Base-by-base conservation (phyloP, 257 asterid genomes). In the Solanum sejunctum region DNA sequence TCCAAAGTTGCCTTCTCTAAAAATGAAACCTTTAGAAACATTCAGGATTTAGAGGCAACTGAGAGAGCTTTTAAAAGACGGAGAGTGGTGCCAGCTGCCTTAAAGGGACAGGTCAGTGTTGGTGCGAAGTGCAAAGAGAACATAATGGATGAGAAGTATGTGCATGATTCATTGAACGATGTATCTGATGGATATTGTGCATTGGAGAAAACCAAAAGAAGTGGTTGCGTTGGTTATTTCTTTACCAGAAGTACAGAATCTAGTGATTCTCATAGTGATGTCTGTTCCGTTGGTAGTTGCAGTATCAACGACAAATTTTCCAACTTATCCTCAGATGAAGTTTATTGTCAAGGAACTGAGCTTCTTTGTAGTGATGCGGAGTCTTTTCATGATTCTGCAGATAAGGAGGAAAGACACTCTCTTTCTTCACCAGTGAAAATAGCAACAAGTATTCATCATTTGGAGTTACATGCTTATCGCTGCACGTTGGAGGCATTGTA, bases 391-490 rank as follows among this genome's bases (percentile, higher is more conserved):
- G 57, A 70, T 58, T 61, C 83, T 12, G 60, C 64, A 85, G 54
- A 43, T 10, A 81, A 86, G 82, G 87, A 85, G 64, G 81, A 5
- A 12, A 83, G 78, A 8, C 45, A 52, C 20, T 81, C 69, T 49
- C 57, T 39, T 21, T 69, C 87, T 77, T 73, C 64, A 17, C 78
- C 75, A 47, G 85, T 64, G 83, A 84, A 86, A 85, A 47, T 88
- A 85, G 88, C 83, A 13, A 84, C 82, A 83, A 85, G 84, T 87
- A 88, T 88, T 66, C 92, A 86, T 84, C 87, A 85, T 87, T 86
- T 90, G 85, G 91, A 90, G 87, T 87, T 90, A 89, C 86, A 87
- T 87, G 92, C 92, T 61, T 90, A 90, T 72, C 92, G 90, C 52
- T 79, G 88, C 77, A 90, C 91, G 43, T 77, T 90, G 88, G 90